phyloP scores from a whole-genome alignment of 257 asterid species.

The Ilex asprella region DNA sequence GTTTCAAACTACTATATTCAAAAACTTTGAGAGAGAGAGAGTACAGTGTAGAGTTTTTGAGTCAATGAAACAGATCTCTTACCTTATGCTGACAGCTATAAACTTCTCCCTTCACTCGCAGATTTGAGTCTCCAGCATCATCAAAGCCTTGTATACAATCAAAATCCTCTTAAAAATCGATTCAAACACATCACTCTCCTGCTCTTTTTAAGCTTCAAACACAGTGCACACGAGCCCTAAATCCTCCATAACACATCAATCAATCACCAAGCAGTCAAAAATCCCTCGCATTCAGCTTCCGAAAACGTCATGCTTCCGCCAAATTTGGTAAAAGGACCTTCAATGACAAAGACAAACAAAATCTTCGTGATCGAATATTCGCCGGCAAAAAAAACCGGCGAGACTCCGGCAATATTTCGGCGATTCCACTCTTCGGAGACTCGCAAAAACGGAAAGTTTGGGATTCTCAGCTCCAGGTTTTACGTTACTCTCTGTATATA shows the following conservation, averaged over 20 bases:
- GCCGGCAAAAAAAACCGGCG: constrained; percentile 21
- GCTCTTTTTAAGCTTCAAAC: too few species aligned
- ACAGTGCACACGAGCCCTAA: too few species aligned
- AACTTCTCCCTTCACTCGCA: too few species aligned
- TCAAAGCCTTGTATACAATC: too few species aligned
- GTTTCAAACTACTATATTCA: too few species aligned
- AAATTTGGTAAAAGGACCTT: not conserved
- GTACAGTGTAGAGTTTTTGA: too few species aligned
- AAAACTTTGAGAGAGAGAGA: too few species aligned
- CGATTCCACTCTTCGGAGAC: not conserved
- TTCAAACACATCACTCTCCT: too few species aligned
- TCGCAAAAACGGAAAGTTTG: constrained; percentile 3
- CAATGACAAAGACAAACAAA: not conserved
- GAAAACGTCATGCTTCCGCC: not conserved
- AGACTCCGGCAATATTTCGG: constrained; percentile 11
- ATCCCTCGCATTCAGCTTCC: constrained; percentile 3
- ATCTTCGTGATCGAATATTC: constrained; percentile 3
- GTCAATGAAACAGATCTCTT: too few species aligned
- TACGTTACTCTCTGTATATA: constrained; percentile 21
- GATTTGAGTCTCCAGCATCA: too few species aligned
- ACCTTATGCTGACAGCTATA: too few species aligned
- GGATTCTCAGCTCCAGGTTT: constrained; percentile 25
- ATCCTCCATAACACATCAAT: not conserved
- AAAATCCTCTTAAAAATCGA: too few species aligned
- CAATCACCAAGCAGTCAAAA: not conserved